Conservation (phyloP, 352 stramenopile species). For the Phytophthora sojae region DNA sequence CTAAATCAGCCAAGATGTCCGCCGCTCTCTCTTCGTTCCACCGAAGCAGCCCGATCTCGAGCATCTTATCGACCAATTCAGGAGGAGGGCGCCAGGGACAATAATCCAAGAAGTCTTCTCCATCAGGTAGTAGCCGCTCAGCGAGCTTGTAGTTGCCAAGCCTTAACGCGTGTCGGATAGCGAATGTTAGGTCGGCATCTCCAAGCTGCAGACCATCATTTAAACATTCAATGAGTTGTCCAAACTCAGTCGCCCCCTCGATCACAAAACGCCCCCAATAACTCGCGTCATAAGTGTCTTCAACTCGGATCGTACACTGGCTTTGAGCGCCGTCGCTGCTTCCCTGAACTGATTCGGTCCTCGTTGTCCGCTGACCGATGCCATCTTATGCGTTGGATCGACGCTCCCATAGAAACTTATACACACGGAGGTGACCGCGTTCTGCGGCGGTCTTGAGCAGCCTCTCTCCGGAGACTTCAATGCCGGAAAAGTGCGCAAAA, state of each 20-base stretch:
- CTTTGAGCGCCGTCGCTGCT: background rate
- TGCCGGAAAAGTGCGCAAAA: background rate
- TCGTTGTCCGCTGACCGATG: background rate
- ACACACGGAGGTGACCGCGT: background rate
- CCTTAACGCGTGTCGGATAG: background rate
- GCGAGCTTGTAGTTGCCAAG: background rate
- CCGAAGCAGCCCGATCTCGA: background rate
- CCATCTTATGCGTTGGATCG: background rate
- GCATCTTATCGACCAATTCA: background rate
- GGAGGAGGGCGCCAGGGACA: background rate
- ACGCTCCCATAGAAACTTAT: background rate
- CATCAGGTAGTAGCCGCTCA: background rate
- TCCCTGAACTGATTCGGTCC: background rate
- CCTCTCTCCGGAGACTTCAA: background rate
- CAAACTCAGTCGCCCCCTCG: background rate
- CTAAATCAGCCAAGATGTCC: background rate
- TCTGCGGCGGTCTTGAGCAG: background rate
- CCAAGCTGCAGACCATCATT: background rate
- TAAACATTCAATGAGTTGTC: background rate
- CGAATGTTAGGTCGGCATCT: background rate
- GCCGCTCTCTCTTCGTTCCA: background rate
- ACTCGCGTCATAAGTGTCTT: background rate
- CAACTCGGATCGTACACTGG: background rate
- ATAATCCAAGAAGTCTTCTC: background rate
- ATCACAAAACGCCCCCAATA: background rate